Evolutionary conservation across 2,329 filamentous ascomycete species (phyloP), one percentile per base, ranked within the genome.

Genomic region (Cladobotryum mycophilum): DNA sequence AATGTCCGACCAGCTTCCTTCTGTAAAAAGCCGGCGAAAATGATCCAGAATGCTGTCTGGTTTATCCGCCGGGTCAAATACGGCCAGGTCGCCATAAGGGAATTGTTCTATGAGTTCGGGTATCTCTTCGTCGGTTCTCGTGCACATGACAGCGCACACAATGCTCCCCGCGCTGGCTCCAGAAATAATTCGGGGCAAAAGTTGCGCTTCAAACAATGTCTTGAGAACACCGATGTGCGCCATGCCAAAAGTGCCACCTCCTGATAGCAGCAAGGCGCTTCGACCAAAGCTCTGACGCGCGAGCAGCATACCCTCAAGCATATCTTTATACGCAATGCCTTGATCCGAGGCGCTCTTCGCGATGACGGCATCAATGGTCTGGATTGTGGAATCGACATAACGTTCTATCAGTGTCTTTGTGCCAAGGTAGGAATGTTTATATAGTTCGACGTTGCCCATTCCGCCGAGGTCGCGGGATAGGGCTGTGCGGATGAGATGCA

Each of bases 231-330:
- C 90, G 49, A 95, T 86, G 64, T 96, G 90, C 53, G 88, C 88
- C 88, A 96, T 95, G 38, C 90, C 90, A 69, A 95, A 89, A 1
- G 90, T 93, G 1, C 86, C 89, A 2, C 90, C 90, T 7, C 90
- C 90, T 4, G 89, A 95, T 9, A 96, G 73, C 9, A 95, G 74
- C 46, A 96, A 71, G 0, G 89, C 90, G 55, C 85, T 93, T 55
- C 89, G 79, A n/a, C 89, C 89, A 62, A 90, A 95, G 35, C 87
- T 86, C 62, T 91, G 87, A 37, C 88, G 80, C 1, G 88, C 80
- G 49, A 81, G 80, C 42, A 91, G 68, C 56, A 93, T 75, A 51
- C 83, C 81, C 49, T 91, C 85, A 5, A 90, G 73, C 4, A 82
- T 62, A 45, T 78, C 76, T 20, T 72, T 79, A 41, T 81, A 73